Percentiles rank a stretch among this genome's conserved stretches.
These are phyloP conservation scores for Alternaria panax DNA, from an alignment of 2,329 filamentous ascomycete genomes.

Conservation along the genomic window DNA sequence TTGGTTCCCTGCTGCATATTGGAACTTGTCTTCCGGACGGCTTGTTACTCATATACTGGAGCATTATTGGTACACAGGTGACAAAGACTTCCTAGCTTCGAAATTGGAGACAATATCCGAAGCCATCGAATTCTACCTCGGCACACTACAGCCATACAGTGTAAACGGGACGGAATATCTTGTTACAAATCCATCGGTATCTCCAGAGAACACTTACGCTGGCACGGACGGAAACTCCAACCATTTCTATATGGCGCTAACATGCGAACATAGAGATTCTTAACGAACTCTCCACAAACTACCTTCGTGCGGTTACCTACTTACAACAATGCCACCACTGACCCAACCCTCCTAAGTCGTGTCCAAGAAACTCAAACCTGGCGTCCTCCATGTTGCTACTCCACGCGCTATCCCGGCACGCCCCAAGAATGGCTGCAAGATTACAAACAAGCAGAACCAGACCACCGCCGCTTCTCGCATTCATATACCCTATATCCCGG, in stretches of 20 bases:
- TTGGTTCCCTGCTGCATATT: constrained; percentile 35
- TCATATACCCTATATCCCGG: constrained; percentile 60
- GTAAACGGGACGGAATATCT: constrained; percentile 15
- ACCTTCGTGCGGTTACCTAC: constrained; percentile 20
- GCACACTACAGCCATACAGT: constrained; percentile 3
- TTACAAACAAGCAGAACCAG: constrained; percentile 54
- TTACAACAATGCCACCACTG: background rate
- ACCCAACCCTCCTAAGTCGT: background rate
- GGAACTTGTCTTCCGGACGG: constrained; percentile 41
- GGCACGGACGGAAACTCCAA: constrained; percentile 26
- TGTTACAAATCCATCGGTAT: constrained; percentile 50
- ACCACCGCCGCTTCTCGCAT: constrained; percentile 61
- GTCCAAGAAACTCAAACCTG: constrained; percentile 12
- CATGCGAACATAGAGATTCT: constrained; percentile 56
- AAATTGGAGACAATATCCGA: constrained; percentile 8
- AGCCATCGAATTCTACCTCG: constrained; percentile 7
- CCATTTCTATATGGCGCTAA: constrained; percentile 32
- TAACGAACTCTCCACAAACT: constrained; percentile 49
- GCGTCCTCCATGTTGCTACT: constrained; percentile 28
- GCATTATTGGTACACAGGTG: constrained; percentile 31
- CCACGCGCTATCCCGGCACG: constrained; percentile 38
- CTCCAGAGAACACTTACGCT: constrained; percentile 51
- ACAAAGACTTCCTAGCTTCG: constrained; percentile 23
- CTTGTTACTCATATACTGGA: constrained; percentile 33
- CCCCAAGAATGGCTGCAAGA: constrained; percentile 40